phyloP scores from a whole-genome alignment of 306 rosid species.

The Phaseolus lunatus region DNA sequence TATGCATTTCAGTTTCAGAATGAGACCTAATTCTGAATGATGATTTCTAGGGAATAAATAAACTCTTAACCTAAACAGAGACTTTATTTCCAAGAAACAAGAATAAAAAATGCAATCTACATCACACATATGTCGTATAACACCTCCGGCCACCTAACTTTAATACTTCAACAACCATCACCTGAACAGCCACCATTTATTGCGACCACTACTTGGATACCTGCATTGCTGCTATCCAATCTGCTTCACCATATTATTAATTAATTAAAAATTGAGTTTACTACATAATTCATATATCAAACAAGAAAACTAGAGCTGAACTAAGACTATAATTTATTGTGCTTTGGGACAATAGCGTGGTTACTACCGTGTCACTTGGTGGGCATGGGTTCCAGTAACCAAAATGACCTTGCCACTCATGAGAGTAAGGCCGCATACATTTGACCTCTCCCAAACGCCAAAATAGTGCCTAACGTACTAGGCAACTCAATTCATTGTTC shows the following conservation, averaged over 20 bases:
- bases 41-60: slow-evolving; percentile 11
- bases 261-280: too few relatives aligned
- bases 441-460: neutral
- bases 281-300: too few relatives aligned
- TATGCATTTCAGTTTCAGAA: neutral
- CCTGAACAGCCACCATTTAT: neutral
- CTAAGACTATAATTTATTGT: too few relatives aligned
- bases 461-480: neutral
- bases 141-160: slow-evolving; percentile 15
- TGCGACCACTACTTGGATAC: neutral
- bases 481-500: neutral
- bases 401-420: neutral
- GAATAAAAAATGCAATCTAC: slow-evolving; percentile 11
- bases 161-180: slow-evolving; percentile 21
- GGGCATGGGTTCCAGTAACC: too few relatives aligned
- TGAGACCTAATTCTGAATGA: slow-evolving; percentile 10
- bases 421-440: neutral
- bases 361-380: too few relatives aligned
- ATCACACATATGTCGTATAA: neutral
- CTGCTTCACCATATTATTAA: neutral
- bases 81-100: neutral
- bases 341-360: too few relatives aligned
- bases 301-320: too few relatives aligned
- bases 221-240: neutral
- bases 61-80: neutral